Conservation (phyloP, 805 yeast species). For the Barnettozyma botsteinii region DNA sequence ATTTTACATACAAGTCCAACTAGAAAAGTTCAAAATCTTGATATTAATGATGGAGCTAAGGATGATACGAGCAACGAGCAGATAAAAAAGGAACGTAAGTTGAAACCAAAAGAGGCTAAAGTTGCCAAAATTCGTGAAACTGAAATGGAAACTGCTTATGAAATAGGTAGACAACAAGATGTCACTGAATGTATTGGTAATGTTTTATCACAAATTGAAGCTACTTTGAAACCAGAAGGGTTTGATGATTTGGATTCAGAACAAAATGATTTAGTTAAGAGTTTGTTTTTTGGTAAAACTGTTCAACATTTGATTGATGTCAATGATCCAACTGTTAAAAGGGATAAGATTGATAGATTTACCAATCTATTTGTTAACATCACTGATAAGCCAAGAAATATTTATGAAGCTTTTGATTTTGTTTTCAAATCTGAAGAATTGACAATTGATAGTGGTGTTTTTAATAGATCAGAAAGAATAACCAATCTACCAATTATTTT, state of each 20-base stretch:
- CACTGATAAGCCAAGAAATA: constrained; percentile 80
- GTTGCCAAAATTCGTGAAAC: constrained; percentile 39
- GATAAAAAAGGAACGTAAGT: neutral
- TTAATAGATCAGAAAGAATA: constrained; percentile 67
- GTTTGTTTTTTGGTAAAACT: constrained; percentile 79
- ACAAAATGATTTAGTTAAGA: constrained; percentile 75
- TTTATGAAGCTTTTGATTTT: constrained; percentile 86
- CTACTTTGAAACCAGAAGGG: constrained; percentile 66
- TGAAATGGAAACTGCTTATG: constrained; percentile 68
- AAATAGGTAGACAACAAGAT: constrained; percentile 90
- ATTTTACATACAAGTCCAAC: constrained; percentile 5
- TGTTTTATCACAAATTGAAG: constrained; percentile 84
- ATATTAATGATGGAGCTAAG: neutral
- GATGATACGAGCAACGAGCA: no score
- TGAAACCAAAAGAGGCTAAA: constrained; percentile 12
- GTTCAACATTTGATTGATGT: constrained; percentile 66
- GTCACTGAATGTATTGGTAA: constrained; percentile 96
- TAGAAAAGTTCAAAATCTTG: neutral
- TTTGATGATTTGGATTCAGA: constrained; percentile 67
- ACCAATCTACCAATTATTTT: constrained; percentile 70
- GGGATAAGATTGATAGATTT: constrained; percentile 67
- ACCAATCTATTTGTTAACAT: constrained; percentile 79
- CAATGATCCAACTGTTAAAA: constrained; percentile 28
- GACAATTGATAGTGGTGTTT: constrained; percentile 60
- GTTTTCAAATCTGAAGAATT: constrained; percentile 70